Conservation (phyloP, 176 grass and related monocot genomes). For the Dactylis glomerata region DNA sequence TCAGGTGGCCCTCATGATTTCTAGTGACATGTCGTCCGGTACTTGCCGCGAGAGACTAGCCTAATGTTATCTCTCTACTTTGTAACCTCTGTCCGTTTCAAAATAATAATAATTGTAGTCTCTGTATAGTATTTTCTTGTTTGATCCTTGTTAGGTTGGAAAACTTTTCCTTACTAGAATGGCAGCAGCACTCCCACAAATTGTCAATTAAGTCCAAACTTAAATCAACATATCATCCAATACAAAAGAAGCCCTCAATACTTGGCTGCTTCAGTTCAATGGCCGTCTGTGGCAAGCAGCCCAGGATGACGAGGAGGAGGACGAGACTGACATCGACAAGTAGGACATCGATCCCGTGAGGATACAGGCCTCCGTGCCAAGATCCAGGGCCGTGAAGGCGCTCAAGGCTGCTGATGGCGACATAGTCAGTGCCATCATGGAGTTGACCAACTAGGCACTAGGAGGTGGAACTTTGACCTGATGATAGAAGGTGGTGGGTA, state of each 20-base stretch:
- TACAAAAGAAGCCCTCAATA: too few species aligned
- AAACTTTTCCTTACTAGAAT: too few species aligned
- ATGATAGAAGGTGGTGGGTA: not conserved
- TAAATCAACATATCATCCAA: too few species aligned
- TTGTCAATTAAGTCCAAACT: too few species aligned
- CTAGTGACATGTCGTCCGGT: not conserved
- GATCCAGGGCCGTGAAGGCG: slow-evolving; percentile 10
- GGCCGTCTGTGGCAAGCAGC: too few species aligned
- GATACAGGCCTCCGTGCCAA: slow-evolving; percentile 1
- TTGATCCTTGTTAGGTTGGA: too few species aligned
- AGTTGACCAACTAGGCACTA: slow-evolving; percentile 11
- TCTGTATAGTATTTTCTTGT: too few species aligned
- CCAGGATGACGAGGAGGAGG: slow-evolving; percentile 15
- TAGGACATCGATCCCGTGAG: slow-evolving; percentile 22
- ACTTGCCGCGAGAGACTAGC: not conserved
- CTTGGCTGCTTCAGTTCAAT: too few species aligned
- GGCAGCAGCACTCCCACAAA: too few species aligned
- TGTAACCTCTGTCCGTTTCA: too few species aligned
- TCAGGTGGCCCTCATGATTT: too few species aligned
- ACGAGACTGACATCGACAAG: slow-evolving; percentile 4
- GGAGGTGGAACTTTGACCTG: not conserved
- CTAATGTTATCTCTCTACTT: not conserved
- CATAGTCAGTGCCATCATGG: slow-evolving; percentile 16
- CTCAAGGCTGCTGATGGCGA: slow-evolving; percentile 19
- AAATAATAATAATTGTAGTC: too few species aligned